phyloP scores from a whole-genome alignment of 192 early-diverging fungal genomes.

The Entophlyctis luteolus region DNA sequence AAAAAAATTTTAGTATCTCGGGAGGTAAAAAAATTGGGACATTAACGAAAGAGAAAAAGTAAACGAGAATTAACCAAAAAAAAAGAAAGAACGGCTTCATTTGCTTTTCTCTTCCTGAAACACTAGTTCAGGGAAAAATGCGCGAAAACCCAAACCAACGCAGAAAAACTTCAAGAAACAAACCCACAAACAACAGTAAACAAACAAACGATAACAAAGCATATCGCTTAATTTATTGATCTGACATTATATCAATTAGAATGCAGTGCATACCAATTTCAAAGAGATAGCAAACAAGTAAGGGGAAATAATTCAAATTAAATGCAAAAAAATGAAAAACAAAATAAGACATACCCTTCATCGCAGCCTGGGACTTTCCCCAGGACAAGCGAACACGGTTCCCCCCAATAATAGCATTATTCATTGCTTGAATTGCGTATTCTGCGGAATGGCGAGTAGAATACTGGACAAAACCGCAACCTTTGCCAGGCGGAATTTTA shows the following conservation, averaged over 20 bases:
- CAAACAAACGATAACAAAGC: background rate
- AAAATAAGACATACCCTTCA: conserved; percentile 27
- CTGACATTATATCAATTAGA: background rate
- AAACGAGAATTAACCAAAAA: background rate
- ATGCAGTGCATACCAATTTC: background rate
- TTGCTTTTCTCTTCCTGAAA: too few relatives aligned
- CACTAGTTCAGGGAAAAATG: too few relatives aligned
- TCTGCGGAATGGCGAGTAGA: conserved; percentile 79
- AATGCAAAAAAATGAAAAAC: background rate
- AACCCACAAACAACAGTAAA: background rate
- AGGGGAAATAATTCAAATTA: background rate
- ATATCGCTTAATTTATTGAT: conserved; percentile 8
- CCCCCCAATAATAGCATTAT: conserved; percentile 80
- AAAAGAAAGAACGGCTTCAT: background rate
- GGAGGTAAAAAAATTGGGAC: background rate
- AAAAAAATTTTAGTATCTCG: background rate
- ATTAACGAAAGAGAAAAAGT: conserved; percentile 1
- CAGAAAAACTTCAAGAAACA: background rate
- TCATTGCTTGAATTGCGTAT: conserved; percentile 84
- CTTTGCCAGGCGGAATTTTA: conserved; percentile 91
- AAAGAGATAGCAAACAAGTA: background rate
- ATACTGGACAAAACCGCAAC: conserved; percentile 95
- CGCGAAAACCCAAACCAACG: background rate
- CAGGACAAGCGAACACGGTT: conserved; percentile 68
- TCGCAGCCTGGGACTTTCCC: conserved; percentile 55